Evolutionary conservation across 208 protist genomes (phyloP).

Genomic region (Trichomonas gallinae): DNA sequence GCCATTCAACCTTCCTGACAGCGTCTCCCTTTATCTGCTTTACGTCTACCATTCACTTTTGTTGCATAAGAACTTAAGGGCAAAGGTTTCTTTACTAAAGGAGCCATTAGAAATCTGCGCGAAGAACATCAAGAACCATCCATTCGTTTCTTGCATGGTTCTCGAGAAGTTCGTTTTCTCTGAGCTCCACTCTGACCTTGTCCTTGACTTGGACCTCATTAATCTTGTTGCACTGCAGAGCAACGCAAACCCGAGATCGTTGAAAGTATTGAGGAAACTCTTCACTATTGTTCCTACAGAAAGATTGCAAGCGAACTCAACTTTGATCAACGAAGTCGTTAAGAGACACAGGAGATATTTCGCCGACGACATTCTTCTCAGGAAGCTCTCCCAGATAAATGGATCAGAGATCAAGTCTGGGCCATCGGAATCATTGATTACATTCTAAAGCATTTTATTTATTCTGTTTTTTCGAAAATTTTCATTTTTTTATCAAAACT

Average conservation of each 20-base stretch:
- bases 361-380: background rate
- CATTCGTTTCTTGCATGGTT: background rate
- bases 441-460: background rate
- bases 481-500: too few species aligned
- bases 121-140: background rate
- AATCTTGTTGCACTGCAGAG: background rate
- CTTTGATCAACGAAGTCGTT: background rate
- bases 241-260: background rate
- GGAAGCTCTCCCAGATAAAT: background rate
- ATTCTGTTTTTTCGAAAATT: too few species aligned
- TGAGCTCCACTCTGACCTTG: background rate
- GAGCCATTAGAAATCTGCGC: background rate
- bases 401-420: background rate
- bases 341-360: background rate
- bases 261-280: background rate
- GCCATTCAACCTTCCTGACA: background rate
- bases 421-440: background rate
- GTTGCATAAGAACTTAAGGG: background rate
- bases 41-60: background rate
- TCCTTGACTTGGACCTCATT: background rate
- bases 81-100: background rate
- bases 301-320: background rate
- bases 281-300: background rate
- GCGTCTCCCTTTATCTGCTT: background rate
- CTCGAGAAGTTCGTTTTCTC: background rate